These are phyloP conservation scores for Thuja plicata DNA, from an alignment of 83 land plant genomes.

Conservation along the genomic window DNA sequence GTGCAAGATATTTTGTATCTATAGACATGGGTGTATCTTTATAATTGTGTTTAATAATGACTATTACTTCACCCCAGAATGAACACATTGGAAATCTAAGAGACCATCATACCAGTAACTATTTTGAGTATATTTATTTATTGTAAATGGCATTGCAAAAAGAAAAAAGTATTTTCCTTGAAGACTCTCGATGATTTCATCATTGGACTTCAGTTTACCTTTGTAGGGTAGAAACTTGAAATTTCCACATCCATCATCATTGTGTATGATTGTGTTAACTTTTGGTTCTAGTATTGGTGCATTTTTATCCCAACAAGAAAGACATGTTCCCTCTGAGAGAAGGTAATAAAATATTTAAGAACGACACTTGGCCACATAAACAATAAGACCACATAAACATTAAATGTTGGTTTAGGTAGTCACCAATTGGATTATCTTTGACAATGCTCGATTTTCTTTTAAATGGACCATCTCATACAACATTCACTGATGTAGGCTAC, in stretches of 20 bases:
- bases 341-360: no score
- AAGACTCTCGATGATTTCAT: neutral
- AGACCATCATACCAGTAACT: neutral
- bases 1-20: conserved; percentile 38
- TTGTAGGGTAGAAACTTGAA: neutral
- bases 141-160: neutral
- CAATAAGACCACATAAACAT: no score
- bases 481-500: no score
- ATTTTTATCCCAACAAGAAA: neutral
- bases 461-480: no score
- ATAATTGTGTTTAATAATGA: no score
- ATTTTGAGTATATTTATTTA: neutral
- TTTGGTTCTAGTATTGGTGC: no score
- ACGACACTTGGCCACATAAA: no score
- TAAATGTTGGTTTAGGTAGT: no score
- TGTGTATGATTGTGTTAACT: no score
- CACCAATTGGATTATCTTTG: no score
- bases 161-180: neutral
- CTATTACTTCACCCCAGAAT: neutral
- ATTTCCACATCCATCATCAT: neutral
- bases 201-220: neutral
- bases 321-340: no score
- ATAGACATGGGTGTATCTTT: conserved; percentile 24
- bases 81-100: neutral
- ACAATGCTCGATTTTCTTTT: no score